These are phyloP conservation scores for Oemleria cerasiformis DNA, from an alignment of 306 rosid genomes.

Conservation along the genomic window DNA sequence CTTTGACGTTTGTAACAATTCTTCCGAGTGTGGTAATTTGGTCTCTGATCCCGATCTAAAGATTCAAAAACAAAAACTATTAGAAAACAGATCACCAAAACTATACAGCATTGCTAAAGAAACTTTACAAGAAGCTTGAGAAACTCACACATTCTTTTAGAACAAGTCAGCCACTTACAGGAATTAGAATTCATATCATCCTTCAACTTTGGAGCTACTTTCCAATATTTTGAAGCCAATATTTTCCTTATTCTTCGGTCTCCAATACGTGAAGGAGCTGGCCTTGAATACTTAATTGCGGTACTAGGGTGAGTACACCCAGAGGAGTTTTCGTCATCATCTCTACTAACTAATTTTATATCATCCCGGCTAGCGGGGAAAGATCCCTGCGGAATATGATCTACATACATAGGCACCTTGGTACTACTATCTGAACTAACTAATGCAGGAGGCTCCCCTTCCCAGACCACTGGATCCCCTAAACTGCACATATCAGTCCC, in stretches of 20 bases:
- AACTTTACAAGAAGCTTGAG: neutral
- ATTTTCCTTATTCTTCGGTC: slow-evolving; percentile 63
- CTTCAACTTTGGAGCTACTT: slow-evolving; percentile 47
- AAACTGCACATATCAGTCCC: slow-evolving; percentile 34
- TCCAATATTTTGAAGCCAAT: slow-evolving; percentile 73
- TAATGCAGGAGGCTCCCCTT: slow-evolving; percentile 43
- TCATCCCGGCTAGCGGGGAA: slow-evolving; percentile 50
- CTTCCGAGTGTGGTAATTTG: slow-evolving; percentile 49
- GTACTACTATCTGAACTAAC: slow-evolving; percentile 47
- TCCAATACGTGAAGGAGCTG: slow-evolving; percentile 42
- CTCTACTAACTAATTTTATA: slow-evolving; percentile 79
- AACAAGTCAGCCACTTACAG: slow-evolving; percentile 43
- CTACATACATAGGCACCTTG: slow-evolving; percentile 44
- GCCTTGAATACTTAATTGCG: slow-evolving; percentile 49
- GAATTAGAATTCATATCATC: slow-evolving; percentile 37
- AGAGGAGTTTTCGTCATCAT: slow-evolving; percentile 88
- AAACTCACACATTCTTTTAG: slow-evolving; percentile 4
- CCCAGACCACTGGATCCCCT: slow-evolving; percentile 39
- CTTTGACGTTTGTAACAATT: slow-evolving; percentile 55
- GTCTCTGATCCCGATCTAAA: slow-evolving; percentile 52
- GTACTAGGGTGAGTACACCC: slow-evolving; percentile 65
- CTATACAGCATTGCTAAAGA: slow-evolving; percentile 1
- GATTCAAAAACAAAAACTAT: slow-evolving; percentile 21
- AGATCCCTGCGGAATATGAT: slow-evolving; percentile 41
- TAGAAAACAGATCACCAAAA: slow-evolving; percentile 22